phyloP scores from a whole-genome alignment of 2,329 filamentous ascomycete genomes.

The Phoma sp. region DNA sequence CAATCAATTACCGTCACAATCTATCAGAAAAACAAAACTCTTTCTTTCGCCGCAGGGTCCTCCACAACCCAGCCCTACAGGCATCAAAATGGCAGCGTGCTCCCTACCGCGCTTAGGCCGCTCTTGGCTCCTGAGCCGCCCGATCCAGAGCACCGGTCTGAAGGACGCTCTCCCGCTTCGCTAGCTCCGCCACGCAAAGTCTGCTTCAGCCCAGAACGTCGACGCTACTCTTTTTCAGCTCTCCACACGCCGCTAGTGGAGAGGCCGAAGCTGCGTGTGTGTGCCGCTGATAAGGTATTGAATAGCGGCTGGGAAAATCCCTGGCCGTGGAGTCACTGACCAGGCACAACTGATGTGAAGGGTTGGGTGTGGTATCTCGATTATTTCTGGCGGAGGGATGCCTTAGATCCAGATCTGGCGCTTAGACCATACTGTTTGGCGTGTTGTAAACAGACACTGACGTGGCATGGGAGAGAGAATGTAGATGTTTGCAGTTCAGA shows the following conservation, averaged over 20 bases:
- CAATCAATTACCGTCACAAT: background rate
- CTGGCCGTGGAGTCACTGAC: conserved; percentile 1
- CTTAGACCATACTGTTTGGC: background rate
- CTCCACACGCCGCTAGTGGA: conserved; percentile 9
- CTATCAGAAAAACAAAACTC: background rate
- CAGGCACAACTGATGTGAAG: background rate
- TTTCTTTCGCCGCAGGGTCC: background rate
- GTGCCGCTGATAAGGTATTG: conserved; percentile 5
- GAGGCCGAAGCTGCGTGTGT: background rate
- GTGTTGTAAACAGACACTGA: background rate
- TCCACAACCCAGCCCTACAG: conserved; percentile 3
- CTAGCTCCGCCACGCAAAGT: conserved; percentile 8
- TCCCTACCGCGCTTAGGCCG: conserved; percentile 1
- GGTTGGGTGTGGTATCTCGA: conserved; percentile 3
- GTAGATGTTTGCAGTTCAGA: background rate
- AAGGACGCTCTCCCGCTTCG: conserved; percentile 8
- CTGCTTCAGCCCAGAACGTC: conserved; percentile 9
- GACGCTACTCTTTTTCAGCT: conserved; percentile 11
- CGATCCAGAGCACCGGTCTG: conserved; percentile 13
- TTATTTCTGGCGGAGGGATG: background rate
- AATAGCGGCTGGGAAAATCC: background rate
- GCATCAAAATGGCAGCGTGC: background rate
- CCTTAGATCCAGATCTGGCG: background rate
- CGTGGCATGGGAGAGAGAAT: background rate
- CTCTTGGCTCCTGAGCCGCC: background rate